Conservation (phyloP, 1,284 basidiomycete species). For the Flammula alnicola region DNA sequence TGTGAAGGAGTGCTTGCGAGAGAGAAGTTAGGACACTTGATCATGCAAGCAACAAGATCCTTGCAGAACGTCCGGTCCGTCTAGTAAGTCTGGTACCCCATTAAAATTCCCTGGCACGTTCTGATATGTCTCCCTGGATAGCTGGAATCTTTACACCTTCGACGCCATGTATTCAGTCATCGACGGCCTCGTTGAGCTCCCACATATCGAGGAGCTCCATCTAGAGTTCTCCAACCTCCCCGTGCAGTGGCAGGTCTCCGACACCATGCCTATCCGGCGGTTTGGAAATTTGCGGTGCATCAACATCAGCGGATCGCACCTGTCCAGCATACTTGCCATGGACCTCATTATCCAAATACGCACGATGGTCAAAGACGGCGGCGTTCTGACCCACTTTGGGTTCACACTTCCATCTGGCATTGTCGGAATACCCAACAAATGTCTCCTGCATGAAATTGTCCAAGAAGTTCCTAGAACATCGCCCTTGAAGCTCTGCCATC, state of each 20-base stretch:
- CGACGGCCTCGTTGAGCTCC: slow-evolving; percentile 3
- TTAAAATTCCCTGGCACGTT: background rate
- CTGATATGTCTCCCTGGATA: background rate
- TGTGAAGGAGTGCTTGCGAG: too few species aligned
- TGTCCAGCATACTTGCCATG: background rate
- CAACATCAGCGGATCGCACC: background rate
- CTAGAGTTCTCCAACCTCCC: slow-evolving; percentile 5
- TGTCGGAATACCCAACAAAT: background rate
- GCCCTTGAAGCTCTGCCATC: background rate
- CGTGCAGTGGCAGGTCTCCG: background rate
- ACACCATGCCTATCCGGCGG: slow-evolving; percentile 1
- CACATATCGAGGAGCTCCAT: slow-evolving; percentile 6
- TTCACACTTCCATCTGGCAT: background rate
- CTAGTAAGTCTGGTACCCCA: slow-evolving; percentile 2
- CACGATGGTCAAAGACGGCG: background rate
- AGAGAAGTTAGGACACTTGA: too few species aligned
- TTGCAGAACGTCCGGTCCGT: slow-evolving; percentile 6
- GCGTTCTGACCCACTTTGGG: background rate
- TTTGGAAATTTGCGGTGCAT: slow-evolving; percentile 2
- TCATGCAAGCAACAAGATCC: background rate
- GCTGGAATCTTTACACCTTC: slow-evolving; percentile 2
- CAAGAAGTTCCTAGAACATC: background rate
- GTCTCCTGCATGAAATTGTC: slow-evolving; percentile 3
- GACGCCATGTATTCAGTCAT: slow-evolving; percentile 3
- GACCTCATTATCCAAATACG: slow-evolving; percentile 2